Evolutionary conservation across 345 rosid genomes (phyloP).

Genomic region (Populus euphratica): DNA sequence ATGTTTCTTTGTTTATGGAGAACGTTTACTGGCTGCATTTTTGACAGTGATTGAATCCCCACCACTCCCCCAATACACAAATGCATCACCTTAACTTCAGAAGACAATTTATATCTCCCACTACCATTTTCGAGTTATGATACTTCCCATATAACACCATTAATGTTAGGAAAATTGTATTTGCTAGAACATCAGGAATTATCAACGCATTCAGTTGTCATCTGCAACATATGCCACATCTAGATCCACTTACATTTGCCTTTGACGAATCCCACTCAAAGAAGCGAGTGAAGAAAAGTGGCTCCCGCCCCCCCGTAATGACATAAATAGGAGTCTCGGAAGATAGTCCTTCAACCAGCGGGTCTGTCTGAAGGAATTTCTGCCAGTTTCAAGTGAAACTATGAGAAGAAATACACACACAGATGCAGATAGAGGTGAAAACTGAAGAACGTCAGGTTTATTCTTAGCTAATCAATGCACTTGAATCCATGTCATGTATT

Average conservation of each 20-base stretch:
- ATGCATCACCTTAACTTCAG: too few relatives aligned
- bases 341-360: conserved; percentile 49
- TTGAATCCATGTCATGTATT: neutral
- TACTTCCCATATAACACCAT: neutral
- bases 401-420: neutral
- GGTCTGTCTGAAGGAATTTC: conserved; percentile 63
- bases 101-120: neutral
- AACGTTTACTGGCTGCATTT: too few relatives aligned
- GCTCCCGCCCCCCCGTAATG: conserved; percentile 73
- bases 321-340: conserved; percentile 58
- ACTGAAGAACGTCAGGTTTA: neutral
- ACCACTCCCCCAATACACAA: neutral
- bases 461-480: neutral
- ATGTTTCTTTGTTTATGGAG: too few relatives aligned
- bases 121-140: neutral
- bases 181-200: neutral
- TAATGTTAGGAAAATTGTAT: too few relatives aligned
- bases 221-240: neutral
- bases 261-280: conserved; percentile 70
- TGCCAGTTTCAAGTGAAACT: conserved; percentile 36
- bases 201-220: neutral
- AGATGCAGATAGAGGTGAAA: conserved; percentile 4
- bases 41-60: too few relatives aligned
- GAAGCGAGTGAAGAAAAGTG: conserved; percentile 69
- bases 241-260: conserved; percentile 54